phyloP scores from a whole-genome alignment of 2,329 filamentous ascomycete genomes.

The Pyrenophora tritici-repentis region DNA sequence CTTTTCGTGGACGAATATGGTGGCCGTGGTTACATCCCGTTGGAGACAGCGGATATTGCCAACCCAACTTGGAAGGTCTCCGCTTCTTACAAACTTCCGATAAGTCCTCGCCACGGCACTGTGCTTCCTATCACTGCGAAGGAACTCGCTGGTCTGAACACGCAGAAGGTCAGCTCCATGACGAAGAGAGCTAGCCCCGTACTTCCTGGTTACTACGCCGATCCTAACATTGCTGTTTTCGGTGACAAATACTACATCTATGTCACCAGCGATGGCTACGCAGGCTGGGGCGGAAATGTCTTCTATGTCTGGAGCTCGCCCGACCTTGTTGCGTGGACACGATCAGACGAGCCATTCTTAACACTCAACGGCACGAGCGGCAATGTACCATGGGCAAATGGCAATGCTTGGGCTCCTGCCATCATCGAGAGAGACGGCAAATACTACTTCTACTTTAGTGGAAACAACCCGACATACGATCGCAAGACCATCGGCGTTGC shows the following conservation, averaged over 20 bases:
- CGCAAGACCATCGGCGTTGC: conserved; percentile 38
- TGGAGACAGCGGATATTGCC: conserved; percentile 57
- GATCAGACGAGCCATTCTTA: conserved; percentile 27
- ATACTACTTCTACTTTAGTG: conserved; percentile 40
- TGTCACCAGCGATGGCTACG: conserved; percentile 34
- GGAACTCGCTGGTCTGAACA: conserved; percentile 48
- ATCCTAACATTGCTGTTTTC: conserved; percentile 37
- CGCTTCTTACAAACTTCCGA: conserved; percentile 53
- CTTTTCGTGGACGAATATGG: conserved; percentile 62
- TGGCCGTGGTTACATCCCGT: conserved; percentile 58
- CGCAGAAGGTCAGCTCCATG: not conserved
- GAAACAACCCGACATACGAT: conserved; percentile 31
- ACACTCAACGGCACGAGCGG: conserved; percentile 35
- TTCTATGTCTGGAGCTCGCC: conserved; percentile 37
- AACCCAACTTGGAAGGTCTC: conserved; percentile 58
- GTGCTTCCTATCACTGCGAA: conserved; percentile 58
- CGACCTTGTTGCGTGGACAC: conserved; percentile 34
- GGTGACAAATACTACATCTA: conserved; percentile 35
- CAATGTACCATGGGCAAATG: conserved; percentile 36
- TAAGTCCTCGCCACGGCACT: conserved; percentile 59
- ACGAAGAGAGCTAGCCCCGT: conserved; percentile 23
- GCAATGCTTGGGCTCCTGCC: conserved; percentile 37
- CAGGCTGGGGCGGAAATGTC: conserved; percentile 32
- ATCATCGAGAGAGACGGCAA: conserved; percentile 29
- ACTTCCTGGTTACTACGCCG: conserved; percentile 32